Conservation (phyloP, 257 asterid species). For the Solanum dulcamara region DNA sequence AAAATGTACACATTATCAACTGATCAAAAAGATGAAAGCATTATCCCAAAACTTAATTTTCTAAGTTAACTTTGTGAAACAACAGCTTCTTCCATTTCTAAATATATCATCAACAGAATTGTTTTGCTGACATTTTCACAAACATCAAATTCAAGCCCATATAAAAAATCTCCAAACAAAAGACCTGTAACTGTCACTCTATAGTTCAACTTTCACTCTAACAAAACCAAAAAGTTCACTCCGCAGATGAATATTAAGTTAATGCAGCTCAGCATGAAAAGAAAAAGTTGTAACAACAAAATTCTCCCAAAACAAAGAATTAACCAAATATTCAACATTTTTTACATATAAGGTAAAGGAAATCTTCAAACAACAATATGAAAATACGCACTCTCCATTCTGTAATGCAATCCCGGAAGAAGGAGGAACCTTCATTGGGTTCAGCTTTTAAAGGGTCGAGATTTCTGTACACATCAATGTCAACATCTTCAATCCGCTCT, state of each 20-base stretch:
- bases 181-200: not conserved
- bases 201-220: not conserved
- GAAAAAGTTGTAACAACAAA: not conserved
- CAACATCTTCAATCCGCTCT: conserved; percentile 55
- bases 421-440: conserved; percentile 66
- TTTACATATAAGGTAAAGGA: not conserved
- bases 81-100: not conserved
- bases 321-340: not conserved
- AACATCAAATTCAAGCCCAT: not conserved
- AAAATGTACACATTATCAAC: not conserved
- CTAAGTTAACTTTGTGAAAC: not conserved
- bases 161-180: not conserved
- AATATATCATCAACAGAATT: not conserved
- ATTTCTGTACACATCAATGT: conserved; percentile 63
- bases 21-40: not conserved
- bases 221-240: not conserved
- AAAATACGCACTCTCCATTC: conserved; percentile 52
- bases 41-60: not conserved
- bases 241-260: not conserved
- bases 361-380: not conserved
- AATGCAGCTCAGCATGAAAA: not conserved
- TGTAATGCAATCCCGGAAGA: conserved; percentile 65
- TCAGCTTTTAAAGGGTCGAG: conserved; percentile 51
- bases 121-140: not conserved
- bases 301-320: not conserved